Base-by-base conservation (phyloP, 2,329 filamentous ascomycete genomes). In the Bipolaris gigantea region DNA sequence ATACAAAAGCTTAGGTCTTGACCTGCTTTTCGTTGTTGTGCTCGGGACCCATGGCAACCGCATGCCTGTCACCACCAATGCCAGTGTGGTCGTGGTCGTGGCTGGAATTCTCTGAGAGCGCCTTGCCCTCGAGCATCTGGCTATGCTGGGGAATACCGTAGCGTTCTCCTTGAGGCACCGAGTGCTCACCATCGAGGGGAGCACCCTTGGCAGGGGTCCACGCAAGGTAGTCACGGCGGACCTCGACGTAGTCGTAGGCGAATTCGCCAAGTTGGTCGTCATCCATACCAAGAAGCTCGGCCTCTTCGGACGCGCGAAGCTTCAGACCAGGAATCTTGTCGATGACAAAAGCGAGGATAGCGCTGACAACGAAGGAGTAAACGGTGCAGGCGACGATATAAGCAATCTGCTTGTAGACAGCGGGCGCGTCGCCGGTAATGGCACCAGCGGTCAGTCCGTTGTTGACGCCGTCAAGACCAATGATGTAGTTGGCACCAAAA, bases 221-320 rank as follows among this genome's bases (percentile, higher is more conserved):
- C 55, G 90, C 90, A 35, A 94, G 84, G 80, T 92, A 94, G 76
- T 94, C 90, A 68, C 90, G 86, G 70, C 90, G 88, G 55, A 93
- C 89, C 81, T 94, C 90, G 62, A 94, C 90, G 74, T 93, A 94
- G 74, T 94, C 90, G 80, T 93, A 93, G 11, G 89, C 90, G 72
- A 93, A 94, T 76, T 94, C 90, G 75, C 90, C 90, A 65, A 93
- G 89, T 78, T 94, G 90, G 76, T 93, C 89, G 71, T 93, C 90
- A 69, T 94, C 90, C 89, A 93, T 92, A 63, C 90, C 90, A 52
- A 93, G 84, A 11, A 93, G 84, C 76, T 94, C 90, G 21, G 90
- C 90, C 75, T 92, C 88, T 69, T 92, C 89, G 23, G 84, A 88
- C 8, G 89, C 89, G 53, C 90, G 89, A 41, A 94, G 87, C 73